Base-by-base conservation (phyloP, 306 rosid species). In the Vigna nakashimae region DNA sequence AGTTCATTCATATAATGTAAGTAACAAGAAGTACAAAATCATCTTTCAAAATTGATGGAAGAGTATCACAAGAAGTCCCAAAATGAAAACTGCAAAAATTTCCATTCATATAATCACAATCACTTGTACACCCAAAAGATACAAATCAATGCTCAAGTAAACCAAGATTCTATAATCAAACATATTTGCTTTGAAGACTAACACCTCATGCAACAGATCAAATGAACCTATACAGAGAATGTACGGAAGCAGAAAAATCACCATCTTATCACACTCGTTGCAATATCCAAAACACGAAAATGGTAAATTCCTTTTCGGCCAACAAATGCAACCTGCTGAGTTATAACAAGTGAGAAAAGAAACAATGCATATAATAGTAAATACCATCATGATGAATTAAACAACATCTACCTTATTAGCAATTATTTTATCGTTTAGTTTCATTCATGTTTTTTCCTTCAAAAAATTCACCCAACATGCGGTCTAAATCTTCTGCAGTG, bases 391-490 rank as follows among this genome's bases (percentile, higher is more conserved):
- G 34, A 51, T 48, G 18, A 60, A 20, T 50, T 40, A 51, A 18
- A 73, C 43, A 2, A 42, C 4, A 13, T 58, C 24, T 60, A 77
- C 83, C 83, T 72, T 55, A 46, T 68, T 13, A 22, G 15, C 62
- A 28, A 42, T 51, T 51, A 15, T 28, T 81, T 83, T 80, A 90
- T 58, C 96, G 85, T 83, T 59, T 95, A 12, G 85, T 89, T 65
- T 95, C 99, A 4, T 45, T 91, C 83, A 91, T 38, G 66, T 77
- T 92, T 84, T 89, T 95, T 45, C 99, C 99, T 84, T 95, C 99
- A 4, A 92, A 95, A 88, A 95, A 95, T 59, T 95, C 99, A 7
- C 98, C 96, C 80, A 95, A 60, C 98, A 95, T 95, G 17, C 96
- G 80, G 56, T 95, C 99, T 9, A 92, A 92, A 88, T 95, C 99